Conservation (phyloP, 139 green algal genomes). For the Chlamydomonas applanata region DNA sequence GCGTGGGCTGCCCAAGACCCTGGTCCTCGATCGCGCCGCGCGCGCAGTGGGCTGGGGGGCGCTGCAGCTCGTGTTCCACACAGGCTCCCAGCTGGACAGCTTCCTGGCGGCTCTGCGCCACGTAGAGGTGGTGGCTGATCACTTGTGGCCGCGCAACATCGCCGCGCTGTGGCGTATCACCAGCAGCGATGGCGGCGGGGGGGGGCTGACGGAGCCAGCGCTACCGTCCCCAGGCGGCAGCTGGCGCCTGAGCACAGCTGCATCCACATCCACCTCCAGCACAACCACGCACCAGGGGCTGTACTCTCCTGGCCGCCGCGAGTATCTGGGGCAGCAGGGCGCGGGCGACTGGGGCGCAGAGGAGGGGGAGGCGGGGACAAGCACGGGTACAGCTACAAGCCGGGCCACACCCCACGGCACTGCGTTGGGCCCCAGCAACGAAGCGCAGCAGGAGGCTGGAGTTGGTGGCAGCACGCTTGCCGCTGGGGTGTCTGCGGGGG, state of each 20-base stretch:
- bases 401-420: background rate
- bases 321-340: too few species aligned
- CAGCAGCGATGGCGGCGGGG: background rate
- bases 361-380: background rate
- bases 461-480: too few species aligned
- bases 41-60: constrained; percentile 29
- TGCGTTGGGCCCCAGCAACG: too few species aligned
- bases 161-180: constrained; percentile 8
- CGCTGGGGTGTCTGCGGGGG: too few species aligned
- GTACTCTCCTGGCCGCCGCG: too few species aligned
- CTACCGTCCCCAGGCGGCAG: too few species aligned
- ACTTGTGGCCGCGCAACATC: constrained; percentile 6
- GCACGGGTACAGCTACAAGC: too few species aligned
- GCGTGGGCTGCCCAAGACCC: constrained; percentile 26
- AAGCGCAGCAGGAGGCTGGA: too few species aligned
- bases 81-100: constrained; percentile 15
- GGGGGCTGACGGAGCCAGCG: background rate
- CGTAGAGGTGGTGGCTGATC: constrained; percentile 12
- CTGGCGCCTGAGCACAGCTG: background rate
- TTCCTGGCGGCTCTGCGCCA: constrained; percentile 32
- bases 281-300: too few species aligned
- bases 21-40: constrained; percentile 11
- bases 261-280: background rate
- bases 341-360: too few species aligned
- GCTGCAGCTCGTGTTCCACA: constrained; percentile 24